These are phyloP conservation scores for Kazachstania sp. DNA, from an alignment of 1,139 yeast genomes.

Conservation along the genomic window DNA sequence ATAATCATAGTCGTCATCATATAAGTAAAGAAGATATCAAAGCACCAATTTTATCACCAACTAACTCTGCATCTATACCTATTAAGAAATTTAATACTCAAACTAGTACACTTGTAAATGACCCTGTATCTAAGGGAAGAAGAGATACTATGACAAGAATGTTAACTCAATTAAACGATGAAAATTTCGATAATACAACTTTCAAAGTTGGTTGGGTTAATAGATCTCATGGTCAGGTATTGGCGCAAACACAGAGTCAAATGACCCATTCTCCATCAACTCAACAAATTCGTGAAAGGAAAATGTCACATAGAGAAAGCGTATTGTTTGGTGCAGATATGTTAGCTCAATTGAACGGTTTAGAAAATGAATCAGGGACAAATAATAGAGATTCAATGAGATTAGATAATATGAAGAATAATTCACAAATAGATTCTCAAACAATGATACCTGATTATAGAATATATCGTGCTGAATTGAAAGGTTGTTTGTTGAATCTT, in stretches of 20 bases:
- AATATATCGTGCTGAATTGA: constrained; percentile 53
- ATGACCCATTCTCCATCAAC: not conserved
- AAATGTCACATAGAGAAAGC: constrained; percentile 26
- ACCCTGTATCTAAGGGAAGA: not conserved
- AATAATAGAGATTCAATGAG: not conserved
- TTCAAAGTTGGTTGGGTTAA: constrained; percentile 44
- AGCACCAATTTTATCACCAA: not conserved
- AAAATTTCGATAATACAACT: constrained; percentile 33
- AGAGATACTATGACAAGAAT: not conserved
- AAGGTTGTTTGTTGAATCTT: constrained; percentile 51
- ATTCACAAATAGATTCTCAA: constrained; percentile 10
- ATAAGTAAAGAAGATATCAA: not conserved
- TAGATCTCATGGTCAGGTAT: constrained; percentile 38
- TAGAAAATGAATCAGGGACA: not conserved
- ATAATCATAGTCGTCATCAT: not conserved
- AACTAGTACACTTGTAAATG: not conserved
- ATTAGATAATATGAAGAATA: constrained; percentile 2
- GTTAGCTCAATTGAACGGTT: not conserved
- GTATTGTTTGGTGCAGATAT: constrained; percentile 19
- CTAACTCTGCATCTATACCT: not conserved
- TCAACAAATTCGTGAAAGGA: constrained; percentile 4
- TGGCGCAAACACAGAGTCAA: constrained; percentile 6
- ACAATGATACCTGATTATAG: constrained; percentile 29
- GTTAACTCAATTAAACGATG: constrained; percentile 18
- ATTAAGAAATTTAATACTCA: not conserved